These are phyloP conservation scores for Stachybotrys echinatus DNA, from an alignment of 2,329 filamentous ascomycete genomes.

Conservation along the genomic window DNA sequence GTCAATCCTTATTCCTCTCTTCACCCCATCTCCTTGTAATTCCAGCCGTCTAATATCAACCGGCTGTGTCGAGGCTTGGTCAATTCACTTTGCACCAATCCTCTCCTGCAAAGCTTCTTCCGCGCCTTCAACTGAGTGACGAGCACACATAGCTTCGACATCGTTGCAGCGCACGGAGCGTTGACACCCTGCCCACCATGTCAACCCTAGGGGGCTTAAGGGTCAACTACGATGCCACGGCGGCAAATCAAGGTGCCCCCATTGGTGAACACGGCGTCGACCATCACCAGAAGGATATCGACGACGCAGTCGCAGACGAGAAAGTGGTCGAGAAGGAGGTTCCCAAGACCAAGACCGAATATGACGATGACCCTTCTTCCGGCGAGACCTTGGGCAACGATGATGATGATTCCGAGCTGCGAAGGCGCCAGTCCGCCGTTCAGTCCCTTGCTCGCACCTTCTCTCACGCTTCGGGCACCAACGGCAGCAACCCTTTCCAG, in stretches of 20 bases:
- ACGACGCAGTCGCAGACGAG: constrained; percentile 21
- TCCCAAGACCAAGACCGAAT: constrained; percentile 3
- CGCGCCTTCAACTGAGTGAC: no score
- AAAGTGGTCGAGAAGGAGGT: constrained; percentile 18
- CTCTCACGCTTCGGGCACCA: constrained; percentile 35
- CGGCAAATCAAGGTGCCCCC: constrained; percentile 35
- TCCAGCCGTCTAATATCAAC: no score
- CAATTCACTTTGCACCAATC: no score
- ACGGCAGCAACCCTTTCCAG: constrained; percentile 41
- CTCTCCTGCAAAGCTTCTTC: no score
- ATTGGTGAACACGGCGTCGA: constrained; percentile 12
- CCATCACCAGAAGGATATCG: constrained; percentile 9
- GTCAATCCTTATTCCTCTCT: no score
- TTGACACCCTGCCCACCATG: constrained; percentile 11
- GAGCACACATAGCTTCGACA: background rate
- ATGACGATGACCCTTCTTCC: constrained; percentile 13
- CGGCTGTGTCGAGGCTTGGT: no score
- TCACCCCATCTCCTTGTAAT: no score
- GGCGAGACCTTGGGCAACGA: constrained; percentile 23
- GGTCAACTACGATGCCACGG: constrained; percentile 44
- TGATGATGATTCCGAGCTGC: constrained; percentile 35
- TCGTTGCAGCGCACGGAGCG: background rate
- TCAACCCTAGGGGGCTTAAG: constrained; percentile 16
- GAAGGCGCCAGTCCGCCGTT: constrained; percentile 41
- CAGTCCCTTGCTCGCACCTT: constrained; percentile 46